These are phyloP conservation scores for Rhodotorula sphaerocarpa DNA, from an alignment of 768 basidiomycete genomes.

Conservation along the genomic window DNA sequence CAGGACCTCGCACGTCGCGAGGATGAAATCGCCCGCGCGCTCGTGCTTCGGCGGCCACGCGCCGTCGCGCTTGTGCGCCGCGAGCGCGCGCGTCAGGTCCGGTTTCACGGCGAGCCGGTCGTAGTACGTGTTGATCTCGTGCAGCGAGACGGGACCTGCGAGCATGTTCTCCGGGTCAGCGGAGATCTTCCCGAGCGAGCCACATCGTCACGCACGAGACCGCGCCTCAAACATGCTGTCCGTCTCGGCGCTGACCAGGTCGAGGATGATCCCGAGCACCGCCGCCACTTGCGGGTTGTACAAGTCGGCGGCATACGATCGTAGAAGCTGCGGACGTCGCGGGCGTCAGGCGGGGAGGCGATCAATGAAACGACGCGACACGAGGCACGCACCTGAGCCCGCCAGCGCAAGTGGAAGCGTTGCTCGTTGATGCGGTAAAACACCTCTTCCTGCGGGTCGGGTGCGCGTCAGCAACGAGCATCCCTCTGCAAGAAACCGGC, in stretches of 20 bases:
- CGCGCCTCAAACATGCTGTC: constrained; percentile 5
- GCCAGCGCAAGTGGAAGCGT: constrained; percentile 73
- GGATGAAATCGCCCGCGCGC: constrained; percentile 13
- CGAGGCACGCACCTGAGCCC: constrained; percentile 41
- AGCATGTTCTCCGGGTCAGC: background rate
- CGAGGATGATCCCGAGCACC: constrained; percentile 29
- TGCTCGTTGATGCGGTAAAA: constrained; percentile 82
- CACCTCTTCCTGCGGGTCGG: constrained; percentile 49
- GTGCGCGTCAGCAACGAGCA: no score
- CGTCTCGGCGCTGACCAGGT: constrained; percentile 18
- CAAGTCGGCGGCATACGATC: constrained; percentile 64
- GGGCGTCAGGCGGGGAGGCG: background rate
- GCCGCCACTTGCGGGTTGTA: constrained; percentile 53
- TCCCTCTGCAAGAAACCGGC: no score
- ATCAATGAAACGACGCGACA: no score
- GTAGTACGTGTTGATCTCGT: constrained; percentile 35
- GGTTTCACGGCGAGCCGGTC: constrained; percentile 16
- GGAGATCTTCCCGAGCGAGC: background rate
- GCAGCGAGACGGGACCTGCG: constrained; percentile 35
- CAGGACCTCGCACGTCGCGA: constrained; percentile 26
- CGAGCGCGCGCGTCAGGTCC: constrained; percentile 26
- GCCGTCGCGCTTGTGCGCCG: constrained; percentile 5
- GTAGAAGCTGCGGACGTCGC: constrained; percentile 56
- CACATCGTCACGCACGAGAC: constrained; percentile 13
- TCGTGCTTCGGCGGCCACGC: constrained; percentile 16